Conservation (phyloP, 495 filamentous ascomycete genomes). For the Neurospora hispaniola region DNA sequence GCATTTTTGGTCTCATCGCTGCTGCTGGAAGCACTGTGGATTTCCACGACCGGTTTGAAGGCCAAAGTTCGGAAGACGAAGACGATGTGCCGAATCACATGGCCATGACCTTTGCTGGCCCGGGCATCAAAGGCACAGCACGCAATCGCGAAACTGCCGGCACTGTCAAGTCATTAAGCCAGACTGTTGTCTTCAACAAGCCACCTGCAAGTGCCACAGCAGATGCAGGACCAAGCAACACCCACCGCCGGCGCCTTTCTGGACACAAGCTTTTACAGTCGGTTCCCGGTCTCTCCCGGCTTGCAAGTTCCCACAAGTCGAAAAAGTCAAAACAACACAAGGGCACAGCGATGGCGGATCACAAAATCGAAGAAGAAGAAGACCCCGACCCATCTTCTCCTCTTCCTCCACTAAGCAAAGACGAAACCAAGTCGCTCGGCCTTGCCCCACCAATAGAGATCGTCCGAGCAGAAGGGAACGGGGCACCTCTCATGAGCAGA, state of each 20-base stretch:
- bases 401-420: not conserved
- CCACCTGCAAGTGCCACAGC: not conserved
- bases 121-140: not conserved
- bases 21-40: slow-evolving; percentile 75
- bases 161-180: not conserved
- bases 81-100: slow-evolving; percentile 22
- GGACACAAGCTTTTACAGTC: slow-evolving; percentile 40
- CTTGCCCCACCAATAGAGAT: slow-evolving; percentile 20
- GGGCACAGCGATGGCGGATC: slow-evolving; percentile 8
- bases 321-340: slow-evolving; percentile 27
- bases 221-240: not conserved
- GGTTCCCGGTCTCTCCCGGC: slow-evolving; percentile 37
- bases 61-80: slow-evolving; percentile 67
- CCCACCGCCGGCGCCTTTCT: not conserved
- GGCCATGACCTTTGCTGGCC: slow-evolving; percentile 22
- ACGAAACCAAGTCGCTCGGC: not conserved
- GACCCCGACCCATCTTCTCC: not conserved
- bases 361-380: slow-evolving; percentile 14
- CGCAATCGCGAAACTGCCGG: not conserved
- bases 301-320: slow-evolving; percentile 24
- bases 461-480: slow-evolving; percentile 22
- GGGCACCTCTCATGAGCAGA: slow-evolving; percentile 66
- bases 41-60: slow-evolving; percentile 72
- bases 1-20: slow-evolving; percentile 86
- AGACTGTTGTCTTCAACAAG: not conserved